Base-by-base conservation (phyloP, 192 early-diverging fungal species). In the Entomortierella beljakovae region DNA sequence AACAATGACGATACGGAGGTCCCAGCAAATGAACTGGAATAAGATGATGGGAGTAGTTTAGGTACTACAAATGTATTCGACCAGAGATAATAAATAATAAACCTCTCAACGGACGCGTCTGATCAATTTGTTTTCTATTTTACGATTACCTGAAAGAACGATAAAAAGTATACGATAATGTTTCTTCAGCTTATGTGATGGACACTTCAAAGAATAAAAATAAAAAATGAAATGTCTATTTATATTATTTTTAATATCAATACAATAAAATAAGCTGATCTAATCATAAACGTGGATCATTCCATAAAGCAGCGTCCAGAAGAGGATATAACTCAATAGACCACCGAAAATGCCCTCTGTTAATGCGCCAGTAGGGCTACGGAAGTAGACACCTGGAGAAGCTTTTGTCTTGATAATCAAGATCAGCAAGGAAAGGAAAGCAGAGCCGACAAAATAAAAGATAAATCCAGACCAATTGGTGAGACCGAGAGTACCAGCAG, bases 401-500 rank as follows among this genome's bases (percentile, higher is more conserved):
- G 73, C 76, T 62, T 86, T 66, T 64, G 89, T 85, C 59, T 92
- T 94, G 58, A 93, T 34, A 18, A 80, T 28, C 37, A 91, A 74
- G 42, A 93, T 61, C 16, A 94, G 63, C 6, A 79, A 71, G 13
- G 91, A 91, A 31, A 93, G 79, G 25, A 93, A 73, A 11, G 85
- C 64, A 80, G 93, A 94, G 46, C 83, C 88, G 28, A 87, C 57
- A 25, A 87, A 77, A 75, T 95, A 98, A 81, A 95, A 96, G 56
- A 92, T 84, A 71, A 96, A 96, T 48, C 96, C 96, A 46, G 84
- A 85, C 69, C 89, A 87, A 29, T 94, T 91, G 6, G 93, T 93
- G 59, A 98, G 85, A 1, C 95, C 95, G 35, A 96, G 88, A 70
- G 96, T 94, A 35, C 96, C 96, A 25, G 95, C 96, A 22, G 94